Conservation (phyloP, 208 protist genomes). For the Wallacemonas sp. region DNA sequence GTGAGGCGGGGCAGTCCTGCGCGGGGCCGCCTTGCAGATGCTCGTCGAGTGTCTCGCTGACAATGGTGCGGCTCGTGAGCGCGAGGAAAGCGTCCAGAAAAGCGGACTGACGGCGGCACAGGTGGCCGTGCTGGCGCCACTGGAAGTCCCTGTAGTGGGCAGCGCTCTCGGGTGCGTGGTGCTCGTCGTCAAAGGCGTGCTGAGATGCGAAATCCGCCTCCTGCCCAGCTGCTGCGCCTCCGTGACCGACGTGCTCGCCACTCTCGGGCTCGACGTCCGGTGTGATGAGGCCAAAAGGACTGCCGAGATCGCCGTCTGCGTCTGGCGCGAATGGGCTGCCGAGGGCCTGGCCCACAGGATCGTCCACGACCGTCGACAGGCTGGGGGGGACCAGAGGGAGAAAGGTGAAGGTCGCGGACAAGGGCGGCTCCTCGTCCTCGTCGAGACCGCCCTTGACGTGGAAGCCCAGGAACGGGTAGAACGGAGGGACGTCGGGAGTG, state of each 20-base stretch:
- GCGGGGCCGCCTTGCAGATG: not conserved
- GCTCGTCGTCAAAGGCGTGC: conserved; percentile 4
- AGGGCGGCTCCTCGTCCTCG: conserved; percentile 22
- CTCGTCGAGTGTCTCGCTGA: conserved; percentile 9
- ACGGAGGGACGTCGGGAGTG: not conserved
- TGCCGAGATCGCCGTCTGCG: not conserved
- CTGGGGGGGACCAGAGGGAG: conserved; percentile 20
- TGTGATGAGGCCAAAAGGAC: not conserved
- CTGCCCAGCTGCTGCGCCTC: not conserved
- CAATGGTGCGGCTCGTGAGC: conserved; percentile 10
- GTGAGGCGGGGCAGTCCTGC: not conserved
- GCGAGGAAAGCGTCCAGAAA: conserved; percentile 7
- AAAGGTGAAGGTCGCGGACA: conserved; percentile 25
- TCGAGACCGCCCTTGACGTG: conserved; percentile 18
- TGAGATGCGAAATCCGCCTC: not conserved
- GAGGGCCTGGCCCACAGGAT: not conserved
- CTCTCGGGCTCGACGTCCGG: not conserved
- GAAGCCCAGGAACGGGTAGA: conserved; percentile 25
- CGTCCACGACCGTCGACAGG: not conserved
- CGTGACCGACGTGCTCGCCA: no score
- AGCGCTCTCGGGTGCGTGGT: not conserved
- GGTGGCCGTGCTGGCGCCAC: not conserved
- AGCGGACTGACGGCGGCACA: not conserved
- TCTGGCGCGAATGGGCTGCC: not conserved
- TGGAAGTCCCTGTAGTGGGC: not conserved